Evolutionary conservation across 768 basidiomycete genomes (phyloP), one percentile per base, ranked within the genome.

Genomic region (Suillus americanus): DNA sequence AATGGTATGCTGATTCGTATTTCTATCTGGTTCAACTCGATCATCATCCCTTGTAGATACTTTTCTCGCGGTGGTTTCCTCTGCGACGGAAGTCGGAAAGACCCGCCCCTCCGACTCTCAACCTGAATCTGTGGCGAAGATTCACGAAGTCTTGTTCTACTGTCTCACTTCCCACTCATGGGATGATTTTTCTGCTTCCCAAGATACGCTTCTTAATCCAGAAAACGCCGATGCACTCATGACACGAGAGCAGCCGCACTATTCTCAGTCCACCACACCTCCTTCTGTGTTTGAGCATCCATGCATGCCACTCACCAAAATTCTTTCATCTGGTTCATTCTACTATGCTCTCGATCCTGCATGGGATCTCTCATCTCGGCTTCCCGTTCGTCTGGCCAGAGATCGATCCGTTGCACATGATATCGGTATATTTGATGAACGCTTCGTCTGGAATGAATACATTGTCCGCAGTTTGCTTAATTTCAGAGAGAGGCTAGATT

Each of bases 391-490:
- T 3, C 75, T 95, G 59, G 77, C 82, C 64, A 80, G 86, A 73
- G 83, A 84, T 69, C 77, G 73, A 62, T 77, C 71, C 45, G 67
- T 77, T 54, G 73, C 75, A 46, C 79, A 78, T 66, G 87, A 91
- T 69, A 73, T 83, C 10, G 81, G 80, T 28, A 78, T 81, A n/a
- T 94, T 89, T 69, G 94, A 96, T 73, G 88, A 89, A 62, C 85
- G 92, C 60, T 97, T 96, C 73, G 86, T 99, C 14, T 99, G 97
- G 97, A 99, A 99, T 73, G 89, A 92, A 69, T 96, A 89, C 70
- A 89, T 99, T 61, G 85, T 96, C 53, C 83, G 88, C 50, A 92
- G 94, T 70, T 78, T 99, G 62, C 83, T 99, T 41, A 90, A 94
- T 71, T 99, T 98, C 77, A 82, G 97, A 59, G 88, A 90, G 61